Conservation (phyloP, 1,139 yeast genomes). For the Yamadazyma sp. region DNA sequence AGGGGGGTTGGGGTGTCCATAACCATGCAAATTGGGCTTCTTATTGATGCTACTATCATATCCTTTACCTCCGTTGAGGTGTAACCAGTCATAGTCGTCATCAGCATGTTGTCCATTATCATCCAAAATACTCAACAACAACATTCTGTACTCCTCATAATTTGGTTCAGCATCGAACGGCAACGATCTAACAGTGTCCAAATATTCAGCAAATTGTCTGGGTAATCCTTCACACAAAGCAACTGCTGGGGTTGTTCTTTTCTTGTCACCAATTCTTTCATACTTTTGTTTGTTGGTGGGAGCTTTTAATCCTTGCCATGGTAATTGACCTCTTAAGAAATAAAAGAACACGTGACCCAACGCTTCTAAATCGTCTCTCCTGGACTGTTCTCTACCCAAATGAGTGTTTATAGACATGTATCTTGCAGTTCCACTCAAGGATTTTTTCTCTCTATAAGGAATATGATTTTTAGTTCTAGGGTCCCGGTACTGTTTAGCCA, state of each 20-base stretch:
- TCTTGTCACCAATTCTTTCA: conserved; percentile 94
- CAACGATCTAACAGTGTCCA: conserved; percentile 77
- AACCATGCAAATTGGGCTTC: conserved; percentile 89
- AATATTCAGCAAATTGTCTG: conserved; percentile 80
- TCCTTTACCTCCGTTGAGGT: conserved; percentile 85
- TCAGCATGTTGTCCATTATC: conserved; percentile 75
- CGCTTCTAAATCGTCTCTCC: conserved; percentile 95
- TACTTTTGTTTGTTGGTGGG: conserved; percentile 95
- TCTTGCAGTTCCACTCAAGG: conserved; percentile 94
- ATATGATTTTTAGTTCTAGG: conserved; percentile 94
- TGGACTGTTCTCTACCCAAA: conserved; percentile 91
- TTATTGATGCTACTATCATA: conserved; percentile 84
- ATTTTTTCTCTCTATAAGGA: conserved; percentile 93
- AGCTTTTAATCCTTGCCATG: conserved; percentile 99
- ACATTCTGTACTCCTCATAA: conserved; percentile 76
- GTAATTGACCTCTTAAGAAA: conserved; percentile 88
- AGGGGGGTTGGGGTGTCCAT: conserved; percentile 65
- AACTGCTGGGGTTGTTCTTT: conserved; percentile 77
- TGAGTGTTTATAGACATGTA: conserved; percentile 98
- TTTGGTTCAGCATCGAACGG: conserved; percentile 95
- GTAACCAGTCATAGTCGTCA: conserved; percentile 94
- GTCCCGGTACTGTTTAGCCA: conserved; percentile 97
- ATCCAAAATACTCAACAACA: conserved; percentile 72
- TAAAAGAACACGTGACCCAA: conserved; percentile 94
- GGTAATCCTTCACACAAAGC: conserved; percentile 85